These are phyloP conservation scores for Diplodia sapinea DNA, from an alignment of 2,329 filamentous ascomycete species.

Conservation along the genomic window DNA sequence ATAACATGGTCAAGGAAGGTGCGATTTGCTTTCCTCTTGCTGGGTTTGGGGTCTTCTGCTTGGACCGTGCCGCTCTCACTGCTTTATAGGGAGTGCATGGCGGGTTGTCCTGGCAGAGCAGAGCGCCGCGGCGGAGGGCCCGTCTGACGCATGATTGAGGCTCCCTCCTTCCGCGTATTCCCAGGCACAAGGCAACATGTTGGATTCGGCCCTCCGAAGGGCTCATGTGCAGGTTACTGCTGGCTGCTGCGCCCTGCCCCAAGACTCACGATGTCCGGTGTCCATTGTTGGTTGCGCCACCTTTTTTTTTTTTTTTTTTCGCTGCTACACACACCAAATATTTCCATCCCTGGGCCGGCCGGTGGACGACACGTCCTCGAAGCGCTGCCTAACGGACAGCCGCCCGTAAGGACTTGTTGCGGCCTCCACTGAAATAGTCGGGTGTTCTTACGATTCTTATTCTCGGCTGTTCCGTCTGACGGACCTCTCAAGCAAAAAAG, in stretches of 20 bases:
- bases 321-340: neutral
- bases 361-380: neutral
- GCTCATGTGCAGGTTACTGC: constrained; percentile 3
- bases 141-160: constrained; percentile 17
- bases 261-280: constrained; percentile 15
- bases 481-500: neutral
- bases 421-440: neutral
- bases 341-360: neutral
- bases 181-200: constrained; percentile 19
- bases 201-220: constrained; percentile 16
- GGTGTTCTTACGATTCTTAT: neutral
- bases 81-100: constrained; percentile 5
- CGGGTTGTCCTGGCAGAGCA: neutral
- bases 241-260: constrained; percentile 8
- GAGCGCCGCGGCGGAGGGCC: neutral
- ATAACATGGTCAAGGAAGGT: neutral
- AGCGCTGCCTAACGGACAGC: neutral
- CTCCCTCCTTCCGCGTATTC: neutral
- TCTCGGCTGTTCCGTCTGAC: neutral
- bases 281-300: constrained; percentile 24
- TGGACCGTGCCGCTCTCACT: neutral
- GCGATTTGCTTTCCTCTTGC: neutral
- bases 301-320: too few species aligned
- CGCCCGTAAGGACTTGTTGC: neutral
- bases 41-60: neutral